A percentile compares a stretch with the other conserved stretches of the same genome.
phyloP scores from a whole-genome alignment of 1,284 basidiomycete species.

The Ceratorhiza oryzae-sativae region DNA sequence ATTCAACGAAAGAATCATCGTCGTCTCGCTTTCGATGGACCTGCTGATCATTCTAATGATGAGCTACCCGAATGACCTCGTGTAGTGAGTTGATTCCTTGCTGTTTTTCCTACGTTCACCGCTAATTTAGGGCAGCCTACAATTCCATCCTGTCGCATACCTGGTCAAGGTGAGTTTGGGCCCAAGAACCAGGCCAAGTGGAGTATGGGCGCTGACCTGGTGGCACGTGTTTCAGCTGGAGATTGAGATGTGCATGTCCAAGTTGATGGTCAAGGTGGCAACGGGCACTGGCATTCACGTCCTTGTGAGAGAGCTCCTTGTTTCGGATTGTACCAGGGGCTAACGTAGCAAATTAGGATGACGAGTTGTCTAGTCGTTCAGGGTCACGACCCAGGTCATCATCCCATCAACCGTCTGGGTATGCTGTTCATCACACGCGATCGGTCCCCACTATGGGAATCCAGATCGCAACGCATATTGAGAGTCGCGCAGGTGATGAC shows the following conservation, averaged over 20 bases:
- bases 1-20: constrained; percentile 43
- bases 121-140: constrained; percentile 1
- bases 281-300: constrained; percentile 27
- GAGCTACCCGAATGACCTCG: constrained; percentile 41
- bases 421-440: background rate
- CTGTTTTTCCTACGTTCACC: background rate
- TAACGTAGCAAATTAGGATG: constrained; percentile 10
- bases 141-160: constrained; percentile 41
- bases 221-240: constrained; percentile 13
- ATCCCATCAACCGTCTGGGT: background rate
- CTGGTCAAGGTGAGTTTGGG: constrained; percentile 39
- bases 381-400: background rate
- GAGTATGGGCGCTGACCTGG: constrained; percentile 23
- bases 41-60: constrained; percentile 43
- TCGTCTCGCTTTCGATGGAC: constrained; percentile 42
- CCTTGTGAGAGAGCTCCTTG: constrained; percentile 14
- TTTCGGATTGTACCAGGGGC: no score
- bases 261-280: constrained; percentile 39
- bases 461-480: constrained; percentile 23
- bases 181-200: no score
- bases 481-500: constrained; percentile 7
- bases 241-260: constrained; percentile 42
- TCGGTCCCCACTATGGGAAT: constrained; percentile 7
- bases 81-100: constrained; percentile 1
- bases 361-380: background rate